Percentiles rank a stretch among this genome's conserved stretches.
phyloP scores from a whole-genome alignment of 1,284 basidiomycete genomes.

The Rhodotorula sp. region DNA sequence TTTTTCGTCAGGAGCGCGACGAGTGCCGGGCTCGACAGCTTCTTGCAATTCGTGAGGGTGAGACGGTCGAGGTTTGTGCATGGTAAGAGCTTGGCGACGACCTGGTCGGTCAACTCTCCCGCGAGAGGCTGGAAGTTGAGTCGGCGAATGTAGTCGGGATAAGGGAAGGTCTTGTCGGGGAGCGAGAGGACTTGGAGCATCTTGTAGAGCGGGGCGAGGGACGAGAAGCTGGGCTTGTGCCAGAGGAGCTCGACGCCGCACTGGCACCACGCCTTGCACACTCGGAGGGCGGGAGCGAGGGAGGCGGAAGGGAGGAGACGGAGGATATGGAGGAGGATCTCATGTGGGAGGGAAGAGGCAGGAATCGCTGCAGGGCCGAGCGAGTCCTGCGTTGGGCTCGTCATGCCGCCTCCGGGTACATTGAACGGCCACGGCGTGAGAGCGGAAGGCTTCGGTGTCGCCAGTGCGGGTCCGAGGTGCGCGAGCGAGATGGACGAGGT shows the following conservation, averaged over 20 bases:
- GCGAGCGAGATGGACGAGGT: slow-evolving; percentile 13
- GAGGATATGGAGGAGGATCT: slow-evolving; percentile 90
- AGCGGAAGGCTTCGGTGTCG: slow-evolving; percentile 35
- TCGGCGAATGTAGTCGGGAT: slow-evolving; percentile 81
- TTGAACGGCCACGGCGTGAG: slow-evolving; percentile 38
- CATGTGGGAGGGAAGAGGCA: slow-evolving; percentile 65
- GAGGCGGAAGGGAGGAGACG: slow-evolving; percentile 71
- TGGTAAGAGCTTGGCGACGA: slow-evolving; percentile 68
- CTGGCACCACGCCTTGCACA: slow-evolving; percentile 90
- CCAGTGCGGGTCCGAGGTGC: slow-evolving; percentile 35
- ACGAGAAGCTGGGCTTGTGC: slow-evolving; percentile 81
- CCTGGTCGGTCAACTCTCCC: slow-evolving; percentile 69
- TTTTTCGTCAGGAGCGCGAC: slow-evolving; percentile 61
- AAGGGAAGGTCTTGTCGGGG: slow-evolving; percentile 72
- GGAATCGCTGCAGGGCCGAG: slow-evolving; percentile 23
- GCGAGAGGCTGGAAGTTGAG: slow-evolving; percentile 82
- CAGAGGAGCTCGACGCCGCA: slow-evolving; percentile 93
- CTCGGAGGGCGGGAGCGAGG: slow-evolving; percentile 71
- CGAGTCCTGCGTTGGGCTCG: not conserved
- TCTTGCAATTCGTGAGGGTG: slow-evolving; percentile 79
- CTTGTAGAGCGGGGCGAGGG: slow-evolving; percentile 68
- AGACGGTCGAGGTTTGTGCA: slow-evolving; percentile 87
- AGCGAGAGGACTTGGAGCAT: slow-evolving; percentile 66
- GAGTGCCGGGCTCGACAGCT: slow-evolving; percentile 68
- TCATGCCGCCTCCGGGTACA: not conserved